phyloP scores from a whole-genome alignment of 129 eudicot species.

The Logfia minima region DNA sequence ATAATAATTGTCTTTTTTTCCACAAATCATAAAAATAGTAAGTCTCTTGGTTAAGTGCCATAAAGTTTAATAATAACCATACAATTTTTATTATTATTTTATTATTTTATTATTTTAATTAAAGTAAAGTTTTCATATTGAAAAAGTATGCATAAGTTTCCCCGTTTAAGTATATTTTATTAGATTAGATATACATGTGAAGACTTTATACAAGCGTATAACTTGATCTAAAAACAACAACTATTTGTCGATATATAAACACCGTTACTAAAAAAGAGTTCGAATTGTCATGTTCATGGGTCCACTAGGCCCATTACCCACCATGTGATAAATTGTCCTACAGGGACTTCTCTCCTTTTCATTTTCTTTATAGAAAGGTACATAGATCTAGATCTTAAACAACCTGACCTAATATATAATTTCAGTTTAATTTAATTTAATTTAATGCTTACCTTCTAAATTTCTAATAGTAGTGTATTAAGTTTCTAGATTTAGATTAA shows the following conservation, averaged over 20 bases:
- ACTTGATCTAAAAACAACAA: background rate
- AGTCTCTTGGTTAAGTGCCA: too few species aligned
- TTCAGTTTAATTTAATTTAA: background rate
- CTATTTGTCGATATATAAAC: background rate
- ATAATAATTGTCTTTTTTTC: too few species aligned
- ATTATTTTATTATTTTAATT: too few species aligned
- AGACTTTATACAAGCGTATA: background rate
- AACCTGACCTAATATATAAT: slow-evolving; percentile 7
- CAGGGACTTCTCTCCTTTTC: background rate
- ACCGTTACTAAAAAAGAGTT: background rate
- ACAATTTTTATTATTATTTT: too few species aligned
- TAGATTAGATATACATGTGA: background rate
- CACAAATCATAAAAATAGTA: too few species aligned
- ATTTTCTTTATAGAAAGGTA: background rate
- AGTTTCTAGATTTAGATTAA: background rate
- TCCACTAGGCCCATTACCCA: slow-evolving; percentile 9
- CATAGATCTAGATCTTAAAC: slow-evolving; percentile 16
- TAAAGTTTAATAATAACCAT: too few species aligned
- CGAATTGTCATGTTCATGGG: background rate
- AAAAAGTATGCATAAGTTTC: background rate
- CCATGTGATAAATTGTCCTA: slow-evolving; percentile 19
- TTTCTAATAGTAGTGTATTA: background rate
- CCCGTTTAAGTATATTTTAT: background rate
- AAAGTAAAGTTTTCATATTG: too few species aligned
- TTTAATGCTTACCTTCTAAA: background rate